A percentile compares a stretch with the other conserved stretches of the same genome.
Evolutionary conservation across 164 flowering plant species (phyloP).

Genomic region (Vitis amurensis): DNA sequence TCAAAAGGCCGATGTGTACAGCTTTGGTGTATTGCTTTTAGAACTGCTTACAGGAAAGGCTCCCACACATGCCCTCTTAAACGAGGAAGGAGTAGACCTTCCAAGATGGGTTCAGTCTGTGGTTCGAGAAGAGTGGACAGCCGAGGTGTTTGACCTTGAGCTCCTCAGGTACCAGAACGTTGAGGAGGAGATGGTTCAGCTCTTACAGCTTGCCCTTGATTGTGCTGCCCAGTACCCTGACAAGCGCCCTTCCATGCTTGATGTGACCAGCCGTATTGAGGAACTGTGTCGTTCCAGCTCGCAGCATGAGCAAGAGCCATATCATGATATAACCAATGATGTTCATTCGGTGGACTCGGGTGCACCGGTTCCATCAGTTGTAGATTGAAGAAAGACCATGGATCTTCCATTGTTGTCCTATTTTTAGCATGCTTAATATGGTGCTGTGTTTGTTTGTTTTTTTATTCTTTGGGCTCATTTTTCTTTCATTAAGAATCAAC

Average conservation of each 20-base stretch:
- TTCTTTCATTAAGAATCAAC: background rate
- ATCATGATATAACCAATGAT: constrained; percentile 11
- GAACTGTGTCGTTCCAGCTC: constrained; percentile 49
- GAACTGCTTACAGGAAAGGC: constrained; percentile 89
- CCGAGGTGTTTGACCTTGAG: constrained; percentile 84
- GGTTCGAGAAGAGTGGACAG: constrained; percentile 77
- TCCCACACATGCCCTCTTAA: constrained; percentile 63
- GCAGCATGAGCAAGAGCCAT: constrained; percentile 21
- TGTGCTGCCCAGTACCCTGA: constrained; percentile 81
- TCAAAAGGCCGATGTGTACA: constrained; percentile 91
- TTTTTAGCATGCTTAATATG: constrained; percentile 1
- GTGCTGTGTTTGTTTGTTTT: constrained; percentile 10
- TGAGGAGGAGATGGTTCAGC: constrained; percentile 88
- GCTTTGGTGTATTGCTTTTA: constrained; percentile 79
- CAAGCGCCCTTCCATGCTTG: constrained; percentile 73
- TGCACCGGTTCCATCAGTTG: constrained; percentile 12
- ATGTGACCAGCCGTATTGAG: constrained; percentile 56
- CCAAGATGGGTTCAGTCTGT: constrained; percentile 95
- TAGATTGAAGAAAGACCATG: constrained; percentile 8
- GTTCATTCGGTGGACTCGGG: constrained; percentile 13
- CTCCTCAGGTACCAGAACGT: constrained; percentile 77
- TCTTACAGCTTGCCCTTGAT: constrained; percentile 71
- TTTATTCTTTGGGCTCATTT: background rate
- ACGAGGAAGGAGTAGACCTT: constrained; percentile 88
- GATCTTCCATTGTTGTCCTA: background rate